Conservation (phyloP, 768 basidiomycete genomes). For the Agaricus blazei region DNA sequence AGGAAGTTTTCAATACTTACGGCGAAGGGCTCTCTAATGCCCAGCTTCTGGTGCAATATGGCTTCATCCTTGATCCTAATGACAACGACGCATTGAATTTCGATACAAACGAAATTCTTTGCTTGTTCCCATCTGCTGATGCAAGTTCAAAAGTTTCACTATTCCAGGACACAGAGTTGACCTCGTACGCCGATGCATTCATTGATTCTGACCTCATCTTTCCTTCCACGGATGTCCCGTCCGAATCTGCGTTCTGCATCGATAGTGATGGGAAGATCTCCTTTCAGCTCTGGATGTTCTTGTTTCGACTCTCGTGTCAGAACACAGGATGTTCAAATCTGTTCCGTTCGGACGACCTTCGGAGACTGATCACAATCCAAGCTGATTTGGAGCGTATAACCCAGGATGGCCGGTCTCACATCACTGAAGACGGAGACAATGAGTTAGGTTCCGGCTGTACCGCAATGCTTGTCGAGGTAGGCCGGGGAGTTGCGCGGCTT, state of each 20-base stretch:
- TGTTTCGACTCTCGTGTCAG: conserved; percentile 5
- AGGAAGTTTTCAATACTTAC: conserved; percentile 77
- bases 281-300: conserved; percentile 42
- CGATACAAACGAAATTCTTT: conserved; percentile 27
- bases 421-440: neutral
- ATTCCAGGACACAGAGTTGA: neutral
- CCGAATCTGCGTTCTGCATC: conserved; percentile 24
- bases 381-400: conserved; percentile 2
- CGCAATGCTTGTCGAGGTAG: conserved; percentile 5
- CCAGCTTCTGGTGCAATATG: conserved; percentile 62
- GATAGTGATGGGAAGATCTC: conserved; percentile 51
- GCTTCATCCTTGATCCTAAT: conserved; percentile 71
- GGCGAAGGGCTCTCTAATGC: conserved; percentile 63
- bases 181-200: conserved; percentile 6
- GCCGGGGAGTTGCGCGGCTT: conserved; percentile 21
- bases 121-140: conserved; percentile 7
- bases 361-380: neutral
- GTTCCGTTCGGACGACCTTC: neutral
- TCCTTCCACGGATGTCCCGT: conserved; percentile 11
- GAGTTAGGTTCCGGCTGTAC: neutral
- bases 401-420: neutral
- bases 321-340: neutral
- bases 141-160: neutral
- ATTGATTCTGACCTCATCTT: conserved; percentile 14
- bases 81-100: conserved; percentile 56